phyloP scores from a whole-genome alignment of 108 stramenopile genomes.

The Nannochloropsis granulata region DNA sequence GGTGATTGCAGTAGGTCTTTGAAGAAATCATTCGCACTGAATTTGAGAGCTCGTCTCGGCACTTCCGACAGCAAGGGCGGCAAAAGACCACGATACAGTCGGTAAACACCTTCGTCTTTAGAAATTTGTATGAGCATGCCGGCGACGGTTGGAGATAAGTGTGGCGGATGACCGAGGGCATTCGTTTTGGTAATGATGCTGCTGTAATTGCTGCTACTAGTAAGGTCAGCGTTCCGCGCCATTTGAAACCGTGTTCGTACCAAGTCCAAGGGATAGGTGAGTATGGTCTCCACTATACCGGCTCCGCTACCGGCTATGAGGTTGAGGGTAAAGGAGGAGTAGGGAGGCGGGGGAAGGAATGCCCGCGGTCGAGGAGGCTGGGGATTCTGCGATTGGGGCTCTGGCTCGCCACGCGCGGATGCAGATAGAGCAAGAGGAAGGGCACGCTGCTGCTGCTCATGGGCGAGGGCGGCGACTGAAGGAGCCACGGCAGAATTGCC shows the following conservation, averaged over 20 bases:
- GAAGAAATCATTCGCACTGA: not conserved
- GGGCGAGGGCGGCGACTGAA: too few relatives aligned
- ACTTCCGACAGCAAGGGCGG: not conserved
- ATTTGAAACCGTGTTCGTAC: not conserved
- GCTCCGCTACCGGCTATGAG: not conserved
- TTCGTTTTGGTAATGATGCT: too few relatives aligned
- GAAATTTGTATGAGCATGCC: not conserved
- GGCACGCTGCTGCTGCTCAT: too few relatives aligned
- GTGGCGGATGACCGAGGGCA: too few relatives aligned
- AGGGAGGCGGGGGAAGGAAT: not conserved
- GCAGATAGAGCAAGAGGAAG: too few relatives aligned
- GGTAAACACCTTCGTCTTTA: not conserved
- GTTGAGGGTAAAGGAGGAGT: not conserved
- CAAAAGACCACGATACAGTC: not conserved
- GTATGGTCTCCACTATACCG: not conserved
- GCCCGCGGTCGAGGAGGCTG: too few relatives aligned
- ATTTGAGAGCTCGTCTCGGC: not conserved
- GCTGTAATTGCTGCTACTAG: too few relatives aligned
- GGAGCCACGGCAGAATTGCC: too few relatives aligned
- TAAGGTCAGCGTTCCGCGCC: not conserved
- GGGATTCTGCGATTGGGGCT: too few relatives aligned
- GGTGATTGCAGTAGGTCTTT: not conserved
- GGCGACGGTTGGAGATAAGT: too few relatives aligned
- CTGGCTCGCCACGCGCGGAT: too few relatives aligned
- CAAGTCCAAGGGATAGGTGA: not conserved